These are phyloP conservation scores for Xylariaceae sp. DNA, from an alignment of 2,329 filamentous ascomycete genomes.

Conservation along the genomic window DNA sequence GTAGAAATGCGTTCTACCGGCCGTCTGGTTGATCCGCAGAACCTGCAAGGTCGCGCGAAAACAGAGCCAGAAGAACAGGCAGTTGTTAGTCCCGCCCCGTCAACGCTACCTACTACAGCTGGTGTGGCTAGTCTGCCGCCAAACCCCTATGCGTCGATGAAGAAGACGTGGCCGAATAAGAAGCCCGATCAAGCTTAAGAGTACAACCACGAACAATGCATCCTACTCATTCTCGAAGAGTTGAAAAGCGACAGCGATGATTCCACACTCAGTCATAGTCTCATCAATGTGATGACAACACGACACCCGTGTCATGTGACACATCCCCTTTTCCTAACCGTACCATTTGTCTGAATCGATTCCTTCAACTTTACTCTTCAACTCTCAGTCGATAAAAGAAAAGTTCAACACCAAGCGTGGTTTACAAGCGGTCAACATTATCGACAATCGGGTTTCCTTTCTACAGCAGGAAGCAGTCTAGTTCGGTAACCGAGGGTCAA, in stretches of 20 bases:
- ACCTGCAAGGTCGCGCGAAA: slow-evolving; percentile 27
- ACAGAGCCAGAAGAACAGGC: slow-evolving; percentile 29
- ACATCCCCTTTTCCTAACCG: neutral
- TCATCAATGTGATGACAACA: slow-evolving; percentile 27
- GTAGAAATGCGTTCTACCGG: slow-evolving; percentile 59
- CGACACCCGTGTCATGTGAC: slow-evolving; percentile 12
- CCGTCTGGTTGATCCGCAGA: slow-evolving; percentile 39
- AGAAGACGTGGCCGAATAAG: slow-evolving; percentile 13
- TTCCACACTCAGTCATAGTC: neutral
- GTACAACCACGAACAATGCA: slow-evolving; percentile 36
- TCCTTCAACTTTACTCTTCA: neutral
- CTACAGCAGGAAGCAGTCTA: neutral
- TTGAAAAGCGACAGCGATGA: slow-evolving; percentile 19
- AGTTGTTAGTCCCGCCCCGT: slow-evolving; percentile 16
- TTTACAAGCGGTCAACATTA: neutral
- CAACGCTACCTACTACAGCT: slow-evolving; percentile 27
- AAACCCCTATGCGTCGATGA: slow-evolving; percentile 33
- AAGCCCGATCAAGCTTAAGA: slow-evolving; percentile 25
- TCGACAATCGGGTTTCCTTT: slow-evolving; percentile 1
- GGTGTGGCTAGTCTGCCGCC: slow-evolving; percentile 30
- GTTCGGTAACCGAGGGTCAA: neutral
- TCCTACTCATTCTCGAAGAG: slow-evolving; percentile 31
- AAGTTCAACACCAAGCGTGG: neutral
- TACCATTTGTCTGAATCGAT: slow-evolving; percentile 2
- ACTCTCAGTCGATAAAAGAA: neutral